A percentile compares a stretch with the other conserved stretches of the same genome.
Evolutionary conservation across 176 grass and related monocot genomes (phyloP).

Genomic region (Thinopyrum elongatum): DNA sequence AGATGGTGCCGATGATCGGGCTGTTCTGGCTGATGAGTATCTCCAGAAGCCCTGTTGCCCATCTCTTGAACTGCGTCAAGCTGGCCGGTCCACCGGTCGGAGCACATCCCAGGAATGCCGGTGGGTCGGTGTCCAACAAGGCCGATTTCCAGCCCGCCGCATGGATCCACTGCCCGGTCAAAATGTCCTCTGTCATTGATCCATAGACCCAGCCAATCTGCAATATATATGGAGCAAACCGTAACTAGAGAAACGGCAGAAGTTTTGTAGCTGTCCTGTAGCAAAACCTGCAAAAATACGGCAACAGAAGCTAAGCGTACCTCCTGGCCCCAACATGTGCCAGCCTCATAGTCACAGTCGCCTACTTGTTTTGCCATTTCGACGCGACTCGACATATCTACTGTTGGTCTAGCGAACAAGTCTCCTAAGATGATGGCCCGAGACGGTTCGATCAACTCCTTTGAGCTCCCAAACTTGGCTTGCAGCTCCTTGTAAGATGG

Average conservation of each 20-base stretch:
- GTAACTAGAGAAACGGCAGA: not conserved
- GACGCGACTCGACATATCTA: not conserved
- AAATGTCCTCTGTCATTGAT: conserved; percentile 37
- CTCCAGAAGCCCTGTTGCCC: conserved; percentile 46
- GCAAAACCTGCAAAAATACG: not conserved
- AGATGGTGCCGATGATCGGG: conserved; percentile 7
- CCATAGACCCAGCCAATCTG: conserved; percentile 48
- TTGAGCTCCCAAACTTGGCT: conserved; percentile 24
- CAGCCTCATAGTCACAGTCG: conserved; percentile 16
- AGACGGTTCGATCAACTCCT: conserved; percentile 22
- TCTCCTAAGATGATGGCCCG: not conserved
- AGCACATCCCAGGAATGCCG: conserved; percentile 20
- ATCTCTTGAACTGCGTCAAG: conserved; percentile 55
- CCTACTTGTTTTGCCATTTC: conserved; percentile 22
- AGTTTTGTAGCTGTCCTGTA: not conserved
- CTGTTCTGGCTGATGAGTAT: conserved; percentile 28
- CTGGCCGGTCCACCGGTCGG: conserved; percentile 29
- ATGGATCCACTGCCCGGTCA: conserved; percentile 39
- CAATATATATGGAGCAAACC: not conserved
- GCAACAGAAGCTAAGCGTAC: not conserved
- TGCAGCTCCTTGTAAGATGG: conserved; percentile 35
- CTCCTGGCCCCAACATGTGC: conserved; percentile 37
- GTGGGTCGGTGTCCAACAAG: not conserved
- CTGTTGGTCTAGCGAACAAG: not conserved
- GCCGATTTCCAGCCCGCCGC: not conserved